These are phyloP conservation scores for Annulohypoxylon bovei DNA, from an alignment of 495 filamentous ascomycete species.

Conservation along the genomic window DNA sequence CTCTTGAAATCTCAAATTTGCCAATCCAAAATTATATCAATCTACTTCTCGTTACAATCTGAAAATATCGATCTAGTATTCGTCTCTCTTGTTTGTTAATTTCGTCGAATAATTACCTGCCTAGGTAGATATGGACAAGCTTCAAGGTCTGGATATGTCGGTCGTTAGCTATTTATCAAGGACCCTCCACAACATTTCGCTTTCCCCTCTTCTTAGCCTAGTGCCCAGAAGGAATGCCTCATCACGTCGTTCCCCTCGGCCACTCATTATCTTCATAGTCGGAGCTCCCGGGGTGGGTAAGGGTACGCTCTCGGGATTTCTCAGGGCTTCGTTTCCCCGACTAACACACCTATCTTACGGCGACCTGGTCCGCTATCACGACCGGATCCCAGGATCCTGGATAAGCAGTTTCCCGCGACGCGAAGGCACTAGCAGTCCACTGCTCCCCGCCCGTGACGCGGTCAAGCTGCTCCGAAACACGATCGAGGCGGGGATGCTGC, in stretches of 20 bases:
- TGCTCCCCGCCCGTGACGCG: slow-evolving; percentile 15
- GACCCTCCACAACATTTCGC: not conserved
- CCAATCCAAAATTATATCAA: not conserved
- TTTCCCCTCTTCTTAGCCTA: not conserved
- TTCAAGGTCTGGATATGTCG: not conserved
- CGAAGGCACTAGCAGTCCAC: slow-evolving; percentile 1
- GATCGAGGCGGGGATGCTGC: slow-evolving; percentile 12
- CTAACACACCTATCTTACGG: slow-evolving; percentile 38
- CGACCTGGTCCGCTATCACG: slow-evolving; percentile 35
- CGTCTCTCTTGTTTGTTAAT: not conserved
- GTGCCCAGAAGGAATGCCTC: not conserved
- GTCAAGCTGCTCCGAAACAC: slow-evolving; percentile 16
- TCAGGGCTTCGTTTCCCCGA: slow-evolving; percentile 1
- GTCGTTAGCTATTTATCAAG: not conserved
- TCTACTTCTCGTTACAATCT: not conserved
- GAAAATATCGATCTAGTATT: not conserved
- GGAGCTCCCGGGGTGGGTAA: slow-evolving; percentile 67
- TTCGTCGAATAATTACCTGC: not conserved
- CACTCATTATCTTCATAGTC: slow-evolving; percentile 56
- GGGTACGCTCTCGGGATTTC: slow-evolving; percentile 51
- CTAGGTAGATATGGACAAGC: not conserved
- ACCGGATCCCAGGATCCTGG: slow-evolving; percentile 35
- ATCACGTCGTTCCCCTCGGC: not conserved
- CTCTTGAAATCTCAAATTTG: not conserved
- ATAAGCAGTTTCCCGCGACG: slow-evolving; percentile 29